Evolutionary conservation across 2,329 filamentous ascomycete species (phyloP).

Genomic region (Tolypocladium ovalisporum): DNA sequence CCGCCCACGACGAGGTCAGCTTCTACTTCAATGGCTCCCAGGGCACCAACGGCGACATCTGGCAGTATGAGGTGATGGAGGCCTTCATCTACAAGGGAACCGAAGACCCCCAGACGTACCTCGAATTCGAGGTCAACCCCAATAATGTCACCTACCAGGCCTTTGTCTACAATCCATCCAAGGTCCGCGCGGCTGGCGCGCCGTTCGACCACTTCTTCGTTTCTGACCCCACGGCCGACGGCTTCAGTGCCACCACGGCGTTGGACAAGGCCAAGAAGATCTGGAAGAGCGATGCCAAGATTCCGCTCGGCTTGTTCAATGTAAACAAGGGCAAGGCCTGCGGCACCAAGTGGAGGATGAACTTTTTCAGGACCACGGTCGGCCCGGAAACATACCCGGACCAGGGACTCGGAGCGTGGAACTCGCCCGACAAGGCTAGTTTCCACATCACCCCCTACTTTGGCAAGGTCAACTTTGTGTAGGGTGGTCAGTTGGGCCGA

Average conservation of each 20-base stretch:
- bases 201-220: constrained; percentile 34
- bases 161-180: constrained; percentile 39
- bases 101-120: constrained; percentile 34
- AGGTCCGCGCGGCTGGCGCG: constrained; percentile 26
- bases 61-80: constrained; percentile 40
- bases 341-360: constrained; percentile 39
- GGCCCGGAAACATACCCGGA: constrained; percentile 29
- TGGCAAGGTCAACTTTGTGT: constrained; percentile 27
- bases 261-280: constrained; percentile 22
- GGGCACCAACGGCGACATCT: constrained; percentile 34
- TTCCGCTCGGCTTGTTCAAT: constrained; percentile 39
- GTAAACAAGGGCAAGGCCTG: constrained; percentile 29
- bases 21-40: constrained; percentile 33
- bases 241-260: constrained; percentile 26
- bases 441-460: constrained; percentile 39
- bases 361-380: constrained; percentile 38
- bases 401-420: constrained; percentile 35
- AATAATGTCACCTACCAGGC: constrained; percentile 41
- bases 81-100: constrained; percentile 34
- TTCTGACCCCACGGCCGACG: constrained; percentile 26
- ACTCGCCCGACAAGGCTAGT: constrained; percentile 29
- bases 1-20: constrained; percentile 31
- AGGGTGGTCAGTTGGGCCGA: background rate
- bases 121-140: constrained; percentile 40
- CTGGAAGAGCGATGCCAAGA: constrained; percentile 29